Evolutionary conservation across 2,329 filamentous ascomycete species (phyloP).

Genomic region (Aplosporella prunicola): DNA sequence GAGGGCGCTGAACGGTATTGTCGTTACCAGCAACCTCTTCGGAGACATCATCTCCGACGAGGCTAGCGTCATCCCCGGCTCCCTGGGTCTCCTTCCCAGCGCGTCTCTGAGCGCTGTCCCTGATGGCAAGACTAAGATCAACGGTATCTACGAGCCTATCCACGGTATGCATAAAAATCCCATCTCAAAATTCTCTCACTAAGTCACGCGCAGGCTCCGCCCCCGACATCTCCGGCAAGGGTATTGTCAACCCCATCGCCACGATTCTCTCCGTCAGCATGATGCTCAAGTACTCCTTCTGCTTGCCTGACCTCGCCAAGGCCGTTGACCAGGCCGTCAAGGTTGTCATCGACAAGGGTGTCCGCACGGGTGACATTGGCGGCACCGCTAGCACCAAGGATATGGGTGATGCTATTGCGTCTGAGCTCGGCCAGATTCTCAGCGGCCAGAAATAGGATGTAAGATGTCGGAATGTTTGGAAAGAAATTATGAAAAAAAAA

Average conservation of each 20-base stretch:
- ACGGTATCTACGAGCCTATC: slow-evolving; percentile 96
- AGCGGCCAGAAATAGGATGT: slow-evolving; percentile 3
- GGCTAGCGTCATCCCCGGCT: slow-evolving; percentile 87
- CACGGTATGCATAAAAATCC: slow-evolving; percentile 54
- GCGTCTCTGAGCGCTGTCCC: slow-evolving; percentile 81
- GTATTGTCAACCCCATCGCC: slow-evolving; percentile 85
- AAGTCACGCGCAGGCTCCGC: slow-evolving; percentile 55
- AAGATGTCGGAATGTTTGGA: background rate
- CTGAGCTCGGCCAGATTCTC: slow-evolving; percentile 62
- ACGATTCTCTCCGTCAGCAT: slow-evolving; percentile 88
- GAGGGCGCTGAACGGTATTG: slow-evolving; percentile 73
- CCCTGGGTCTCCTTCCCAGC: slow-evolving; percentile 77
- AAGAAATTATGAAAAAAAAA: background rate
- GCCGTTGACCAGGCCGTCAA: slow-evolving; percentile 75
- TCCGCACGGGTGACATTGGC: slow-evolving; percentile 77
- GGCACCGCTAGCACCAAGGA: slow-evolving; percentile 64
- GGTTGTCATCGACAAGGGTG: slow-evolving; percentile 66
- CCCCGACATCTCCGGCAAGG: slow-evolving; percentile 85
- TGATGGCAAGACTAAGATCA: slow-evolving; percentile 73
- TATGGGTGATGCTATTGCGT: slow-evolving; percentile 73
- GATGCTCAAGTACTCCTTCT: slow-evolving; percentile 91
- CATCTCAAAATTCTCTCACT: background rate
- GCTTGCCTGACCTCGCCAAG: slow-evolving; percentile 64
- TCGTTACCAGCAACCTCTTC: slow-evolving; percentile 89
- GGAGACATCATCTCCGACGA: slow-evolving; percentile 96